phyloP scores from a whole-genome alignment of 208 protist genomes.

The Leishmania turanica region DNA sequence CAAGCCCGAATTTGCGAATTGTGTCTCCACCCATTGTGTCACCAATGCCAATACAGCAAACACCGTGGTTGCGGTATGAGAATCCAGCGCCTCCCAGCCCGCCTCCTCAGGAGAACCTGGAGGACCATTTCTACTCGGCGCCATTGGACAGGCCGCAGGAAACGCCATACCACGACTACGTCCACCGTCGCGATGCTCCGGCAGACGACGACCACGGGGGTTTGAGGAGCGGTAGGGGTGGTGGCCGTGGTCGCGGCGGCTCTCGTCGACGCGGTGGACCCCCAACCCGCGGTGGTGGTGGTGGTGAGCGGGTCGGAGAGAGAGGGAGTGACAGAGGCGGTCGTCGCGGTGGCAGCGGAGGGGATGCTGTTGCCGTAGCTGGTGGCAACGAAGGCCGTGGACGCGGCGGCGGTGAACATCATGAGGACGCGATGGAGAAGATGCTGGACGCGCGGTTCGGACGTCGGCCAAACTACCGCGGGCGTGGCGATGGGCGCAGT shows the following conservation, averaged over 20 bases:
- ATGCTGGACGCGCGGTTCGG: conserved; percentile 41
- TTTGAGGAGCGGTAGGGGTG: conserved; percentile 7
- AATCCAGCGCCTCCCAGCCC: conserved; percentile 58
- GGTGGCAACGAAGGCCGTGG: background rate
- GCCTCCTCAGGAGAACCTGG: conserved; percentile 35
- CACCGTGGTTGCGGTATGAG: conserved; percentile 34
- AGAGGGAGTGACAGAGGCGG: conserved; percentile 4
- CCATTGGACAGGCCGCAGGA: conserved; percentile 20
- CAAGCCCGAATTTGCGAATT: conserved; percentile 53
- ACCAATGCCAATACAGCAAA: conserved; percentile 76
- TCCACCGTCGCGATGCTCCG: conserved; percentile 2
- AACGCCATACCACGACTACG: conserved; percentile 4
- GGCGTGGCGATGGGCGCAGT: conserved; percentile 21
- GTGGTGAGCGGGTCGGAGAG: conserved; percentile 2
- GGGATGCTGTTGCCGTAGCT: background rate
- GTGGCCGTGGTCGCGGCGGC: conserved; percentile 17
- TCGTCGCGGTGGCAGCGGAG: conserved; percentile 10
- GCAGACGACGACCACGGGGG: conserved; percentile 14
- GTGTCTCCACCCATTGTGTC: conserved; percentile 82
- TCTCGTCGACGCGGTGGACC: conserved; percentile 31
- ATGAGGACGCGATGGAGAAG: conserved; percentile 34
- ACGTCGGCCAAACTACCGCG: conserved; percentile 29
- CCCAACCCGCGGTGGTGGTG: conserved; percentile 21
- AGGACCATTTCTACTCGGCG: conserved; percentile 39
- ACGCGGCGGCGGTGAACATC: background rate